Conservation (phyloP, 768 basidiomycete genomes). For the Leccinum boreale region DNA sequence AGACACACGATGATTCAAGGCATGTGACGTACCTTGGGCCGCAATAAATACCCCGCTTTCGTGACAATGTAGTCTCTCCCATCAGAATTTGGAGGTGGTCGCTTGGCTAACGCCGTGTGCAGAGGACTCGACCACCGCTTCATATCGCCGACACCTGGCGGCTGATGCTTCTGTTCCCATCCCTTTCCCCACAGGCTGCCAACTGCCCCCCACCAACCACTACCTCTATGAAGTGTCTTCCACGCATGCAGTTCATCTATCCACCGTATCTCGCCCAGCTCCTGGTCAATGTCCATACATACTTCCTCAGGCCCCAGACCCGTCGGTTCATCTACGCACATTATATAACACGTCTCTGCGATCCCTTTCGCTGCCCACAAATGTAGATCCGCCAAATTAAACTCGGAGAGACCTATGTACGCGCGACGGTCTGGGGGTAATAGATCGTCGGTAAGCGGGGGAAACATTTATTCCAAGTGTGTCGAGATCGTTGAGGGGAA, state of each 20-base stretch:
- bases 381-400: constrained; percentile 58
- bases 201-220: neutral
- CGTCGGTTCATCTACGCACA: constrained; percentile 66
- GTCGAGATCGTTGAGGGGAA: constrained; percentile 54
- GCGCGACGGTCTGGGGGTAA: constrained; percentile 23
- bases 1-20: too few species aligned
- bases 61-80: constrained; percentile 53
- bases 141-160: constrained; percentile 49
- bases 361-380: constrained; percentile 74
- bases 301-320: constrained; percentile 62
- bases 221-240: neutral
- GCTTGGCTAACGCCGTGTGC: neutral
- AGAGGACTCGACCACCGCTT: constrained; percentile 18
- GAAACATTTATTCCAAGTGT: constrained; percentile 44
- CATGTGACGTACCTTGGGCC: constrained; percentile 57
- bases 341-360: constrained; percentile 68
- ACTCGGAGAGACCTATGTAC: constrained; percentile 37
- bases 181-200: too few species aligned
- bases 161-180: constrained; percentile 29
- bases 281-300: neutral
- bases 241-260: neutral
- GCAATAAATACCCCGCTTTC: constrained; percentile 49
- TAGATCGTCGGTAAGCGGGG: constrained; percentile 29
- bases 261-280: neutral
- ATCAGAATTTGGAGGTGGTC: neutral